Evolutionary conservation across 2,329 filamentous ascomycete genomes (phyloP).

Genomic region (Colletotrichum liriopes): DNA sequence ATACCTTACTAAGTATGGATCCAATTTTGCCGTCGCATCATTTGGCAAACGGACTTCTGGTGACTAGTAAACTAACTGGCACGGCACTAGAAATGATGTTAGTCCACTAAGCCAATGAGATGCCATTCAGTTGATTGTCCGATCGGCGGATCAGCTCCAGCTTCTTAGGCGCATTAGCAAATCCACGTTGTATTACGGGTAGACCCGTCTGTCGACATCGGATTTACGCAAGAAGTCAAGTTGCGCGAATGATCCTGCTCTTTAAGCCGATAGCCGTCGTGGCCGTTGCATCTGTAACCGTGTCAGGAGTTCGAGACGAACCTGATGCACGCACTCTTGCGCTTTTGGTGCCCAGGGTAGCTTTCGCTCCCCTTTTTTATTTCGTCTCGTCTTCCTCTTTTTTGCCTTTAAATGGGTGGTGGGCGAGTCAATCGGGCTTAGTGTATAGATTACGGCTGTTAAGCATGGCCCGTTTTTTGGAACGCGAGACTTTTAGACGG

Average conservation of each 20-base stretch:
- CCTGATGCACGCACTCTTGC: background rate
- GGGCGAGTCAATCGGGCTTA: background rate
- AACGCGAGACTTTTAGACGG: background rate
- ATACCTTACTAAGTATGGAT: background rate
- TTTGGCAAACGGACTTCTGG: background rate
- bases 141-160: background rate
- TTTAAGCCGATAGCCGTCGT: background rate
- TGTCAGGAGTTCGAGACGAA: slow-evolving; percentile 23
- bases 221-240: background rate
- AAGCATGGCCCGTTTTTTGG: background rate
- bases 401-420: background rate
- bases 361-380: background rate
- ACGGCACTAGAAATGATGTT: too few relatives aligned
- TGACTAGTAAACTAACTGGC: background rate
- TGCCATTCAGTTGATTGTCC: background rate
- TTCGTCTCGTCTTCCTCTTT: background rate
- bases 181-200: background rate
- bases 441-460: background rate
- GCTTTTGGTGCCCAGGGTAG: background rate
- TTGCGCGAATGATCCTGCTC: background rate
- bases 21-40: background rate
- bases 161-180: background rate
- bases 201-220: background rate
- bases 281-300: background rate
- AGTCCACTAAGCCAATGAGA: too few relatives aligned